Evolutionary conservation across 208 protist genomes (phyloP).

Genomic region (Crithidia brevicula): DNA sequence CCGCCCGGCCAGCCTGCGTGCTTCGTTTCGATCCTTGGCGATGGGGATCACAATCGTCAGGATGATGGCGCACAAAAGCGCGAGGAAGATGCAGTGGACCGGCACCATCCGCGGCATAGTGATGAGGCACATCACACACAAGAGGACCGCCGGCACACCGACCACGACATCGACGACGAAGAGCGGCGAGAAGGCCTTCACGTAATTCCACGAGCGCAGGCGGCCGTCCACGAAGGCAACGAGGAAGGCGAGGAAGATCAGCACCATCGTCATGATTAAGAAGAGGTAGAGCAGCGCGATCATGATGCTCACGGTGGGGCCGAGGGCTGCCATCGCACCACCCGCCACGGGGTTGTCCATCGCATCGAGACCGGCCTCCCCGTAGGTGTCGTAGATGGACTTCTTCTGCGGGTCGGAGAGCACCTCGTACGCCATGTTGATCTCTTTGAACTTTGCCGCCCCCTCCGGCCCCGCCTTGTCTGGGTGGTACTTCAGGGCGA

Average conservation of each 20-base stretch:
- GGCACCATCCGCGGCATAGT: constrained; percentile 18
- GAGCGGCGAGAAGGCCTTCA: constrained; percentile 73
- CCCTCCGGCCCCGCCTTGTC: constrained; percentile 82
- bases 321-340: constrained; percentile 22
- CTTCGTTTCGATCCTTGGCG: constrained; percentile 67
- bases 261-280: constrained; percentile 35
- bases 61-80: constrained; percentile 40
- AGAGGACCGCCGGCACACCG: constrained; percentile 27
- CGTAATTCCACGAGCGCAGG: constrained; percentile 65
- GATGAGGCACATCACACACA: constrained; percentile 29
- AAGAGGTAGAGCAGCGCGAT: constrained; percentile 27
- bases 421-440: constrained; percentile 96
- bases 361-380: constrained; percentile 46
- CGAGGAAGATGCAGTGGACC: constrained; percentile 23
- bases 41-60: constrained; percentile 72
- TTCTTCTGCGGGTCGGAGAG: constrained; percentile 86
- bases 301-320: constrained; percentile 19
- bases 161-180: constrained; percentile 60
- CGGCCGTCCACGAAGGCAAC: constrained; percentile 47
- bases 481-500: constrained; percentile 87
- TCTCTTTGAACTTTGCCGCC: constrained; percentile 72
- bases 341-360: constrained; percentile 53
- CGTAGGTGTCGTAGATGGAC: constrained; percentile 68
- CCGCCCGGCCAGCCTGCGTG: constrained; percentile 14
- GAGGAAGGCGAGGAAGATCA: constrained; percentile 75